A percentile compares a stretch with the other conserved stretches of the same genome.
These are phyloP conservation scores for Dissophora globulifera DNA, from an alignment of 192 early-diverging fungal genomes.

Conservation along the genomic window DNA sequence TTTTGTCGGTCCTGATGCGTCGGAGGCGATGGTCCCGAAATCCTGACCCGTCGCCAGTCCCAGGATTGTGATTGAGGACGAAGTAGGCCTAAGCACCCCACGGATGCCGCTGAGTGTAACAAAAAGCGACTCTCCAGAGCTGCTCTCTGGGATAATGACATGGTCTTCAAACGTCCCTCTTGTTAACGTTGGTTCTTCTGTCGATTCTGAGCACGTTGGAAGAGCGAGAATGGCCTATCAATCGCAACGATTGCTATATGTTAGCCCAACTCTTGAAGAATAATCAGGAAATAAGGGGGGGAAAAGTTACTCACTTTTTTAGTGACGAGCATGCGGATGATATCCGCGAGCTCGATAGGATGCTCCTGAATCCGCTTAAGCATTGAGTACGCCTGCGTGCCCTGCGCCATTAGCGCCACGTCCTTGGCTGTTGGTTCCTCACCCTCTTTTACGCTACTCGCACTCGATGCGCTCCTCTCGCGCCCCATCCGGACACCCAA, in stretches of 20 bases:
- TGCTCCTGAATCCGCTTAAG: constrained; percentile 47
- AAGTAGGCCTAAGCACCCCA: constrained; percentile 30
- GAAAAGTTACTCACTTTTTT: constrained; percentile 39
- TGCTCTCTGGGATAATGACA: constrained; percentile 50
- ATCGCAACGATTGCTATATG: not conserved
- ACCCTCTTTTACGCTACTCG: constrained; percentile 16
- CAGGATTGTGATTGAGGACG: constrained; percentile 35
- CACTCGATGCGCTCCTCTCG: constrained; percentile 19
- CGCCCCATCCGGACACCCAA: not conserved
- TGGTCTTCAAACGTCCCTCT: constrained; percentile 36
- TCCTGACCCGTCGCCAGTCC: constrained; percentile 36
- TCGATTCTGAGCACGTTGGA: constrained; percentile 20
- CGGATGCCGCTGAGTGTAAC: constrained; percentile 49
- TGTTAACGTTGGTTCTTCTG: constrained; percentile 22
- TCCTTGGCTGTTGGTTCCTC: constrained; percentile 45
- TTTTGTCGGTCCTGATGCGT: constrained; percentile 45
- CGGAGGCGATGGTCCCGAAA: constrained; percentile 33
- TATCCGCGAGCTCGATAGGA: constrained; percentile 50
- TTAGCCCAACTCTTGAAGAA: too few relatives aligned
- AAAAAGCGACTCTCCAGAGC: constrained; percentile 39
- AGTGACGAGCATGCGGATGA: constrained; percentile 39
- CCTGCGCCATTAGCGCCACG: constrained; percentile 37
- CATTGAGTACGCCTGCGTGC: constrained; percentile 40
- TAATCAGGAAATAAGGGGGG: too few relatives aligned
- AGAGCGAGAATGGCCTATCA: constrained; percentile 40